These are phyloP conservation scores for Anastatica hierochuntica DNA, from an alignment of 345 rosid genomes.

Conservation along the genomic window DNA sequence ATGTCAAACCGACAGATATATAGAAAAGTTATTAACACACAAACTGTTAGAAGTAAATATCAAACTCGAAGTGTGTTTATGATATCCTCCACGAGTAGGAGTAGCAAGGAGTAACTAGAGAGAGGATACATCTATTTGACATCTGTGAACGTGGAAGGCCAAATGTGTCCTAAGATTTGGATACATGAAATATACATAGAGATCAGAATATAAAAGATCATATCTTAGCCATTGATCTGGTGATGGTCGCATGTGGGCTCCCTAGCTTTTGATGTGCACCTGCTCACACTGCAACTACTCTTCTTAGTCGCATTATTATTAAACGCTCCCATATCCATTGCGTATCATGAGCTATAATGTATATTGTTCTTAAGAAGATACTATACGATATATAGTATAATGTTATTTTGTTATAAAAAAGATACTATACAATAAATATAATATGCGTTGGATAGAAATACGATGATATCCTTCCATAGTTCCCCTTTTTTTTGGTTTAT, in stretches of 20 bases:
- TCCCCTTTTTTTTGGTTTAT: no score
- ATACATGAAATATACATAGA: not conserved
- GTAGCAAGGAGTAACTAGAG: no score
- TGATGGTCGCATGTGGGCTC: constrained; percentile 17
- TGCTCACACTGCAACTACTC: constrained; percentile 28
- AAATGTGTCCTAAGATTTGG: constrained; percentile 11
- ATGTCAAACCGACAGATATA: no score
- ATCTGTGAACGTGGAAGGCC: constrained; percentile 4
- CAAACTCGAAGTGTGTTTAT: no score
- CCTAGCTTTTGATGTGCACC: constrained; percentile 13
- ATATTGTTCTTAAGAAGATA: constrained; percentile 3
- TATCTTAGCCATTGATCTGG: constrained; percentile 7
- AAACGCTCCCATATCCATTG: constrained; percentile 1
- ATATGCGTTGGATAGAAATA: constrained; percentile 8
- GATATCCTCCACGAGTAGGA: no score
- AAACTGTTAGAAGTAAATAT: no score
- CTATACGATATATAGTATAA: not conserved
- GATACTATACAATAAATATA: no score
- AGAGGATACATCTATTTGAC: not conserved
- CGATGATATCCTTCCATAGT: not conserved
- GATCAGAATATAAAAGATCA: no score
- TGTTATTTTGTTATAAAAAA: no score
- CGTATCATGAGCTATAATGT: not conserved
- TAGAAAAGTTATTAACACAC: no score
- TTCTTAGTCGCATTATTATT: not conserved